Base-by-base conservation (phyloP, 805 yeast species). In the Metschnikowia cerradonensis region DNA sequence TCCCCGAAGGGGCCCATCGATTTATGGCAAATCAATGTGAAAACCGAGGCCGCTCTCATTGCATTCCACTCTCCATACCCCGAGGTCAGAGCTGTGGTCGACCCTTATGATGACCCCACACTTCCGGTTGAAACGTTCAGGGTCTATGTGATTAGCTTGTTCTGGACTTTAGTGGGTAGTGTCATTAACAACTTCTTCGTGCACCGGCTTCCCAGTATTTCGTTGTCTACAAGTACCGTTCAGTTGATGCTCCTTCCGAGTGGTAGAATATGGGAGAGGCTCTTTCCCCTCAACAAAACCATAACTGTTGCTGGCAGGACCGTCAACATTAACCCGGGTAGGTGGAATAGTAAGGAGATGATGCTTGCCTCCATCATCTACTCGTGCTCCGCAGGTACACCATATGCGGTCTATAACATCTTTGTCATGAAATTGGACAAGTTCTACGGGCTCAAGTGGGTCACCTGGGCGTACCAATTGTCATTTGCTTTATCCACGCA, bases 1-100 rank as follows among this genome's bases (percentile, higher is more conserved):
- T 22, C 8, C 14, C 20, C 10, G 20, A 41, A 48, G 6, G 8
- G 13, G 13, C 45, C 26, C 33, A 26, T 22, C 8, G 22, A 19
- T 6, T 45, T 41, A 38, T 68, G 73, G 73, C 52, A 55, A 8
- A 59, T 73, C 15, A 72, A 71, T 40, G 63, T 67, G 35, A 67
- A 65, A 51, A 60, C 72, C 32, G 75, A 76, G 51, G 81, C 81
- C 4, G 73, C 71, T 31, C 60, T 78, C 40, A 67, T 67, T 17
- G 68, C 67, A 15, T 70, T 52, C 55, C 75, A 73, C 60, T 78
- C 84, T 5, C 86, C 86, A 4, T 82, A 82, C 54, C 84, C 87
- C 1, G 88, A 84, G 58, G 84, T 84, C 13, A 67, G 88, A 36
- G 82, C 88, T 8, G 78, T 84, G 17, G 82, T 82, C n/a, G 83